These are phyloP conservation scores for Naegleria fowleri DNA, from an alignment of 208 protist species.

Conservation along the genomic window DNA sequence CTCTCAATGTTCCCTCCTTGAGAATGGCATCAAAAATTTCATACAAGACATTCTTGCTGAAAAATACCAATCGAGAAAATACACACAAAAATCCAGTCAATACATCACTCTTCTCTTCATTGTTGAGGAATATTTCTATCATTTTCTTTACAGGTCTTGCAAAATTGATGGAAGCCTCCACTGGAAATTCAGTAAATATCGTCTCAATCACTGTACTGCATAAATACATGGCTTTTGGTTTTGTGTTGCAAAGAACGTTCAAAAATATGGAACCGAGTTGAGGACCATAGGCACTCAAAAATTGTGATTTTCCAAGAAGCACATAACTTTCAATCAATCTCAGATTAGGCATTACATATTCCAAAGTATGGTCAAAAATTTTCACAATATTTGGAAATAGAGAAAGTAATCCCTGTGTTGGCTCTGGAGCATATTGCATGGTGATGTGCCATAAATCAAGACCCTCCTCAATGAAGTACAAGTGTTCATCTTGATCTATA, in stretches of 20 bases:
- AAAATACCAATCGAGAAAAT: constrained; percentile 1
- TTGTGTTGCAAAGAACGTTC: background rate
- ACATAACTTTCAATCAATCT: constrained; percentile 21
- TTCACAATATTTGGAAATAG: constrained; percentile 1
- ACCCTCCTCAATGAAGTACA: constrained; percentile 11
- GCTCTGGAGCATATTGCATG: background rate
- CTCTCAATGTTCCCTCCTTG: background rate
- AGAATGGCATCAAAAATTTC: background rate
- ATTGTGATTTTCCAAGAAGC: constrained; percentile 7
- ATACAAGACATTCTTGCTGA: background rate
- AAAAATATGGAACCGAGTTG: background rate
- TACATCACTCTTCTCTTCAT: background rate
- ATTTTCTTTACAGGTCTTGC: background rate
- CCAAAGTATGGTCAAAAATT: background rate
- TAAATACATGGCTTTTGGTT: background rate
- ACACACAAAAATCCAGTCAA: background rate
- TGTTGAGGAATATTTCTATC: background rate
- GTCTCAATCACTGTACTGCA: background rate
- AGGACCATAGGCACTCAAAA: background rate
- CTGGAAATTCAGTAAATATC: background rate
- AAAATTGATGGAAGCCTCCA: background rate
- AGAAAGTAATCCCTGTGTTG: background rate
- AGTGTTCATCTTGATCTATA: background rate
- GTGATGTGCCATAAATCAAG: background rate
- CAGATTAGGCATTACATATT: background rate